Conservation (phyloP, 306 rosid species). For the Medicago arabica region DNA sequence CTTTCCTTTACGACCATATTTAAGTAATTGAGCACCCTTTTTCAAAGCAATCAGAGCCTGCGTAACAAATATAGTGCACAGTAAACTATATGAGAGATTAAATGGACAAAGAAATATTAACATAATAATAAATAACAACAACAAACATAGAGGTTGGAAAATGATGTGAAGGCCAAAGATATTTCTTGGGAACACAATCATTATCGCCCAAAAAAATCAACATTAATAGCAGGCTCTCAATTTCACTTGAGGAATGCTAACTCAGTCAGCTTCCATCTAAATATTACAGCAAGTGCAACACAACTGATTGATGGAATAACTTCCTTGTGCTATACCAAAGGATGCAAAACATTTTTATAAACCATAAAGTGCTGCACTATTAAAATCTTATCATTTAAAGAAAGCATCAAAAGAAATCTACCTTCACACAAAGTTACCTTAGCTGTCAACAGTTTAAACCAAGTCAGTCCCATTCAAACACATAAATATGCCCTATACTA, state of each 20-base stretch:
- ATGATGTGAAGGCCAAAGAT: conserved; percentile 7
- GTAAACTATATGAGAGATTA: conserved; percentile 38
- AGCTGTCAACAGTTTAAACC: conserved; percentile 8
- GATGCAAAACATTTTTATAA: conserved; percentile 11
- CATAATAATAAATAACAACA: no score
- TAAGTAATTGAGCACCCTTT: conserved; percentile 94
- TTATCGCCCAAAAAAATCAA: conserved; percentile 21
- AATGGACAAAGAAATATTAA: not conserved
- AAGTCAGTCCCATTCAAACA: conserved; percentile 11
- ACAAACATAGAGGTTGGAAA: conserved; percentile 11
- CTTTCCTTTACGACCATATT: conserved; percentile 98
- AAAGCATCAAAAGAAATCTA: conserved; percentile 19
- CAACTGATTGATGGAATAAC: not conserved
- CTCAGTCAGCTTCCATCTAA: conserved; percentile 4
- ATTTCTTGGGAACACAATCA: conserved; percentile 24
- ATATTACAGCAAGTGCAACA: conserved; percentile 25
- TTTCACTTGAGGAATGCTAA: conserved; percentile 20
- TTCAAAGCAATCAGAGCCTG: conserved; percentile 90
- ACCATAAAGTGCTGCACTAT: conserved; percentile 26
- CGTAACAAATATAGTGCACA: conserved; percentile 38
- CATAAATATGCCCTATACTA: conserved; percentile 5
- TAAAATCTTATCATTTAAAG: conserved; percentile 22
- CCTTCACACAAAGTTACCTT: not conserved
- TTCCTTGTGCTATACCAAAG: not conserved
- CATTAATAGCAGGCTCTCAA: not conserved